Conservation (phyloP, 192 early-diverging fungal genomes). For the Gamsiella multidivaricata region DNA sequence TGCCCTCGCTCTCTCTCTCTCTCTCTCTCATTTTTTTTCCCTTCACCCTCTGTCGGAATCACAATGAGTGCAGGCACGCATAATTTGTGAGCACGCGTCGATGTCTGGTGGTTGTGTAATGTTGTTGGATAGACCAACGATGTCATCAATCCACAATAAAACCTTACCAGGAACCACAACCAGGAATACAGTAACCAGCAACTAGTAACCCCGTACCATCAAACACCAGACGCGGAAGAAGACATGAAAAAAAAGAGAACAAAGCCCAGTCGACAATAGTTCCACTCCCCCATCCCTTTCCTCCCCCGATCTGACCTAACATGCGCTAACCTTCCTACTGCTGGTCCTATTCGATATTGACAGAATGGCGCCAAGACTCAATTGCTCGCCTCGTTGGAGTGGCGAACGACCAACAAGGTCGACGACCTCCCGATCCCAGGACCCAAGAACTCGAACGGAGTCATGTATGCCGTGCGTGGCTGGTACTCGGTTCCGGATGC, state of each 20-base stretch:
- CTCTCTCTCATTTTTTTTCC: too few species aligned
- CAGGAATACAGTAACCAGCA: neutral
- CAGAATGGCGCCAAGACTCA: slow-evolving; percentile 72
- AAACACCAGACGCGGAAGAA: neutral
- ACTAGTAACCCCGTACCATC: neutral
- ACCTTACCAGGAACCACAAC: too few species aligned
- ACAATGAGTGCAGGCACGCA: neutral
- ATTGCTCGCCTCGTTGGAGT: slow-evolving; percentile 66
- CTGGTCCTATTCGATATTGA: too few species aligned
- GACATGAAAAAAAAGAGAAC: neutral
- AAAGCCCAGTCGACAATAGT: too few species aligned
- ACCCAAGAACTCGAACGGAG: slow-evolving; percentile 64
- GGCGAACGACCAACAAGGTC: slow-evolving; percentile 69
- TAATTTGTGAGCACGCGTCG: too few species aligned
- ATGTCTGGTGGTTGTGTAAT: too few species aligned
- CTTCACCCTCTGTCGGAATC: too few species aligned
- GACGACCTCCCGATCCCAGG: slow-evolving; percentile 69
- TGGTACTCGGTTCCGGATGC: slow-evolving; percentile 70
- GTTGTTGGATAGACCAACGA: slow-evolving; percentile 14
- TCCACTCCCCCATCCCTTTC: too few species aligned
- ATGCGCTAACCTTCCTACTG: too few species aligned
- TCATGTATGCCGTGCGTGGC: slow-evolving; percentile 76
- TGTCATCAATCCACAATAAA: slow-evolving; percentile 5
- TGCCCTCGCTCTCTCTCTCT: too few species aligned
- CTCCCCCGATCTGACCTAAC: too few species aligned